Evolutionary conservation across 2,329 filamentous ascomycete species (phyloP), one percentile per base, ranked within the genome.

Genomic region (Stagonosporopsis rhizophila): DNA sequence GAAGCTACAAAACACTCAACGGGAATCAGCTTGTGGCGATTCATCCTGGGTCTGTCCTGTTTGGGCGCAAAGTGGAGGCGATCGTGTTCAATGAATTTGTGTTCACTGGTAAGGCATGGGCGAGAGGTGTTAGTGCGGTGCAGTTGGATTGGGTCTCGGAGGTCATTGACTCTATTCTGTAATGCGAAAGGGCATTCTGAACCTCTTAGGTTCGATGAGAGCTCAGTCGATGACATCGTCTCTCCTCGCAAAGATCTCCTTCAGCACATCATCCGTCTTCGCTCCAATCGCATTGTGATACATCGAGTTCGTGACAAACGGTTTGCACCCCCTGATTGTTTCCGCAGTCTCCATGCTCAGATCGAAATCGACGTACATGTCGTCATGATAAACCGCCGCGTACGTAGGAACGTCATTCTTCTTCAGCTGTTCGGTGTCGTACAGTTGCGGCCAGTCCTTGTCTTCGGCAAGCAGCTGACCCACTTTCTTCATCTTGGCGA

Each of bases 291-390:
- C 94, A 70, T 95, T 89, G 75, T 98, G 94, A 70, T 95, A 95
- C 82, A 96, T 85, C 22, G 83, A 82, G 73, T 96, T 97, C 35
- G 92, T 96, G 70, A 95, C 86, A 67, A 89, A 95, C 37, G 91
- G 87, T 78, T 91, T 92, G 71, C 86, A 89, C 1, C 87, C 88
- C 72, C 85, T 89, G 72, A 97, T 90, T 69, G 87, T 84, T 37
- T 79, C 79, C 9, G 91, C 91, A 15, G 92, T 96, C 65, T 89
- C 86, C 66, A 85, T 83, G 8, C 90, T 89, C 51, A 92, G 79
- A 6, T 86, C 85, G 64, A 85, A 90, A 69, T 96, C 90, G 27
- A 98, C 93, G 69, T 96, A 97, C 90, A 97, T 95, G 72, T 96
- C 92, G 60, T 96, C 89, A 4, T 91, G 75, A 66, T 90, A 98